Evolutionary conservation across 2,329 filamentous ascomycete genomes (phyloP), one percentile per base, ranked within the genome.

Genomic region (Fusarium sp.): DNA sequence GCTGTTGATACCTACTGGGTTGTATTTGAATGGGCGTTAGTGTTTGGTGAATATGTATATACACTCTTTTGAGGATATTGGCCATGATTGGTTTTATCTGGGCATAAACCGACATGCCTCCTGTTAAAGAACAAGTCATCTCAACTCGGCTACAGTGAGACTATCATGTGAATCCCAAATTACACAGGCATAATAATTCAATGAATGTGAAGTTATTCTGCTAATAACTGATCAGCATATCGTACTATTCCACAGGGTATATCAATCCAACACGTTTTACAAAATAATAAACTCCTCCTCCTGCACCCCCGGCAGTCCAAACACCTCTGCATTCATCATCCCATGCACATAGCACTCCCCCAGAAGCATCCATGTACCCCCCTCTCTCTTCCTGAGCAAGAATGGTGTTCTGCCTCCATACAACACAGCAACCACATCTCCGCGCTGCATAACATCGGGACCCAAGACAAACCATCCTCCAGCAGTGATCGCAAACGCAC

Each of bases 341-440:
- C 78, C 77, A 55, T 78, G 76, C 4, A 77, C 74, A 56, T 79
- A 80, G 34, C 77, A 79, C 59, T 80, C 77, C 2, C 77, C 77
- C 14, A 80, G 54, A 20, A 79, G 51, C 15, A 52, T 57, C 74
- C 76, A 78, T 4, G 59, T 61, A 1, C 44, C 63, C 0, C 48
- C 57, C 1, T 48, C 48, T 24, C 44, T 46, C 45, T 34, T 64
- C 11, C 77, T 68, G 6, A 80, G 55, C 26, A 77, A 47, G 23
- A 77, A 78, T 8, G 77, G 77, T 2, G 74, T 74, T 43, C 57
- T 74, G 0, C 77, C 77, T 4, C 78, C 78, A 21, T 76, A 71
- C 14, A 80, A 43, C 30, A 79, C 67, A 15, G 68, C 76, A 11
- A 79, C 63, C 2, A 71, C 67, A 52, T 79, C 77, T 3, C 76